These are phyloP conservation scores for Tylopilus sp. DNA, from an alignment of 1,284 basidiomycete genomes.

Conservation along the genomic window DNA sequence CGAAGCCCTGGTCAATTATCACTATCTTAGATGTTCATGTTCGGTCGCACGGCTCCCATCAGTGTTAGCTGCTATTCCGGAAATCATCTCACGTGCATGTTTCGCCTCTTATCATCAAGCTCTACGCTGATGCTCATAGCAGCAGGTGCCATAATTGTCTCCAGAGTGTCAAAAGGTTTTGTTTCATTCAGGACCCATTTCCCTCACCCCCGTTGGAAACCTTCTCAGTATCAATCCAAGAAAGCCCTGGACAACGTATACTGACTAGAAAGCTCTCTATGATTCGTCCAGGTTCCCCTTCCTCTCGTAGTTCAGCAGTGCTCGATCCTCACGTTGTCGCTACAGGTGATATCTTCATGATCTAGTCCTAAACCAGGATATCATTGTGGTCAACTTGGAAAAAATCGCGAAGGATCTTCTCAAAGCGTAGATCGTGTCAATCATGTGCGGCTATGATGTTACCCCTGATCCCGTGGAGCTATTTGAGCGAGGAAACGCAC, in stretches of 20 bases:
- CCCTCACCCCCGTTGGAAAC: conserved; percentile 34
- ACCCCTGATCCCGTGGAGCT: conserved; percentile 25
- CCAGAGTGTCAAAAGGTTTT: no score
- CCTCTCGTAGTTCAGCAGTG: no score
- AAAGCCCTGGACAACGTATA: conserved; percentile 33
- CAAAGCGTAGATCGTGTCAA: conserved; percentile 34
- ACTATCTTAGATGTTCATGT: no score
- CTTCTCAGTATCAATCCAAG: conserved; percentile 28
- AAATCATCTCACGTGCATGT: no score
- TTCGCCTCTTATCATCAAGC: no score
- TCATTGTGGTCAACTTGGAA: conserved; percentile 34
- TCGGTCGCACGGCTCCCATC: no score
- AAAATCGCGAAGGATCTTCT: conserved; percentile 35
- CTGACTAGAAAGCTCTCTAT: conserved; percentile 31
- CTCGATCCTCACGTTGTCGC: neutral
- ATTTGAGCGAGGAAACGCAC: conserved; percentile 20
- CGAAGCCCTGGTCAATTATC: no score
- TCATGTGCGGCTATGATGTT: conserved; percentile 38
- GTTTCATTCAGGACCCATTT: no score
- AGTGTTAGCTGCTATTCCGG: no score
- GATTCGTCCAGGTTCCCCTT: conserved; percentile 11
- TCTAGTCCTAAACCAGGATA: conserved; percentile 10
- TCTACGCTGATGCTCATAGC: no score
- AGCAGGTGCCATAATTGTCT: no score
- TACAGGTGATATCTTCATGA: conserved; percentile 36